Evolutionary conservation across 2,329 filamentous ascomycete species (phyloP).

Genomic region (Lasiodiplodia gonubiensis): DNA sequence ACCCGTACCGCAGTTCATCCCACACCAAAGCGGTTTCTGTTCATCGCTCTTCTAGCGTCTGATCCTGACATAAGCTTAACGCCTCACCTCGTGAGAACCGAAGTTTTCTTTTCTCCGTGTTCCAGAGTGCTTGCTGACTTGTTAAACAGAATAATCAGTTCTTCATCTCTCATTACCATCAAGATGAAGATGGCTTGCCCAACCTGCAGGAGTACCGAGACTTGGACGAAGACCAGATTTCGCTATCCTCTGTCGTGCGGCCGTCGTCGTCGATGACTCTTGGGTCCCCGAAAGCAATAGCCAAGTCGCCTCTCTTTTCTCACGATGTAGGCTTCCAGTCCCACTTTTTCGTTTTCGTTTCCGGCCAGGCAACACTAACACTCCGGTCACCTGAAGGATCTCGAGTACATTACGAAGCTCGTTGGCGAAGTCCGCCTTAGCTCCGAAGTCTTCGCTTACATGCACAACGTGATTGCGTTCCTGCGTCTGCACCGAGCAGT

Average conservation of each 20-base stretch:
- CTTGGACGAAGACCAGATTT: constrained; percentile 40
- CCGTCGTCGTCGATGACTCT: constrained; percentile 34
- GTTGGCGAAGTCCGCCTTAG: constrained; percentile 67
- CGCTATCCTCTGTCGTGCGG: constrained; percentile 46
- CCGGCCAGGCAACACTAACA: not conserved
- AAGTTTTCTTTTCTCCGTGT: not conserved
- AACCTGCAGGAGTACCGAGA: constrained; percentile 68
- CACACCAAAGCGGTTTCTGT: constrained; percentile 78
- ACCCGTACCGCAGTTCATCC: constrained; percentile 75
- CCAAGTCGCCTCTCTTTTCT: constrained; percentile 46
- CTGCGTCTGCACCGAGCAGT: constrained; percentile 88
- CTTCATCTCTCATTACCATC: constrained; percentile 86
- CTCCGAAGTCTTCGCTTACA: constrained; percentile 80
- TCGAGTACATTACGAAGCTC: constrained; percentile 66
- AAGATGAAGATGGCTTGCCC: constrained; percentile 71
- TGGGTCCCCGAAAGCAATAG: constrained; percentile 31
- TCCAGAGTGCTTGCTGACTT: constrained; percentile 37
- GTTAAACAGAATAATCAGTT: constrained; percentile 77
- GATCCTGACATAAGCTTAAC: constrained; percentile 42
- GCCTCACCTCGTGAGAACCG: constrained; percentile 48
- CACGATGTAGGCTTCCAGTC: constrained; percentile 48
- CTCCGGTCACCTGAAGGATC: constrained; percentile 45
- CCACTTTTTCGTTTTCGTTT: not conserved
- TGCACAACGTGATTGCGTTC: constrained; percentile 86
- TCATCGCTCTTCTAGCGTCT: constrained; percentile 72